Evolutionary conservation across 2,329 filamentous ascomycete genomes (phyloP), one percentile per base, ranked within the genome.

Genomic region (Diaporthe vaccinii): DNA sequence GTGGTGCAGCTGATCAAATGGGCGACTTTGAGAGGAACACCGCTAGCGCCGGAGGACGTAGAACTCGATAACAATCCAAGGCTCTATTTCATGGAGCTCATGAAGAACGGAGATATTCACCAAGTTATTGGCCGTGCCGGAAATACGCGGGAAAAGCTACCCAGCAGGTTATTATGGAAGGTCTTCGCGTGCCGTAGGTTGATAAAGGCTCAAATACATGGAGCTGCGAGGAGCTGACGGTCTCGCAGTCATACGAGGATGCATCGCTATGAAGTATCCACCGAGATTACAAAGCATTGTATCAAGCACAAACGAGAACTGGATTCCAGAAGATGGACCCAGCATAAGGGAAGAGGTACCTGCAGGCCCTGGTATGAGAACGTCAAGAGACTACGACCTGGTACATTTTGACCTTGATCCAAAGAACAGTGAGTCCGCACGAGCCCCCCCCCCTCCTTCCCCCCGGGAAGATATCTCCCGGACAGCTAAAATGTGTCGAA

Each of bases 331-430:
- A 5, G 28, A 36, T 8, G 62, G 62, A 5, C 28, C 44, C 2
- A 25, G 17, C 25, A 31, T 51, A 1, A 15, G 46, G 10, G 62
- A 67, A 67, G 25, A 36, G 51, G 44, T 67, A 2, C 62, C 62
- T 9, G 25, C 46, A 14, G 20, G 14, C 8, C 20, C 25, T 28
- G 28, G 22, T 22, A 1, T 12, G 28, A 58, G 55, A 58, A 3
- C 44, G 44, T 9, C 41, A 31, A 12, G 62, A 6, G 44, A 67
- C 20, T 67, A 49, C 44, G 44, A 67, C 28, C 17, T 67, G 44
- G n/a, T 67, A n/a, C 62, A 67, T 67, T 67, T 67, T 67, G 62
- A 67, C 20, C 62, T 67, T 51, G 62, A 67, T 10, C 62, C 62
- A 1, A 49, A 67, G n/a, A 67, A 67, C 14, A 51, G 62, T 67